Evolutionary conservation across 768 basidiomycete species (phyloP), one percentile per base, ranked within the genome.

Genomic region (Tylopilus subfusipes): DNA sequence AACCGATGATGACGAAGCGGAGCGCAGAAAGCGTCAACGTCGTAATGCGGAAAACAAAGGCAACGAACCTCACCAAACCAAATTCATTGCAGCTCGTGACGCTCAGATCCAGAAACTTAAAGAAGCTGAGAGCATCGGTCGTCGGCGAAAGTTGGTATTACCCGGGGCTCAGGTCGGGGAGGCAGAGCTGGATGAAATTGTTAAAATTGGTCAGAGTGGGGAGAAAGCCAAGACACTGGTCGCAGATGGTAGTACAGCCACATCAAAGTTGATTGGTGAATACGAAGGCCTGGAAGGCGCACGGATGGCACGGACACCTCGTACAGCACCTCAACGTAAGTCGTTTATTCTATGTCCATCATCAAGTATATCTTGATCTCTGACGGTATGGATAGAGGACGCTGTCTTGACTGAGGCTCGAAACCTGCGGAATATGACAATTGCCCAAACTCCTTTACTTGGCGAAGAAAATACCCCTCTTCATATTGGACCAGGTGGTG

Each of bases 381-480:
- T 57, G 49, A 50, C 6, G 31, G 38, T 38, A 44, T 44, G 38
- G 53, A n/a, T 63, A 98, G 96, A 93, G 76, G 97, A 99, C 69
- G 95, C 85, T 64, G 84, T 99, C 39, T 79, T 98, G 80, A 82
- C 89, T 56, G 97, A 99, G 71, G 97, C 96, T 10, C 83, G 95
- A 31, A 98, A 98, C 73, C 73, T 98, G 22, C 88, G 96, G 21
- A 96, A 93, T 63, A 90, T 99, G 93, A 86, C 85, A 12, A 86
- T 87, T 40, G 81, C 82, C 4, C 95, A 98, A 73, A 99, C 97
- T 0, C 97, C 97, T 16, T 77, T 99, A 2, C 81, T 98, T 13
- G 97, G 97, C 4, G 93, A 98, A 46, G 96, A 98, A 73, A 99
- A 99, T 71, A 98, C 97, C 0, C 97, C 95, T 13, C 70, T 98